Percentiles rank a stretch among this genome's conserved stretches.
phyloP scores from a whole-genome alignment of 768 basidiomycete species.

The Lactarius sp. region DNA sequence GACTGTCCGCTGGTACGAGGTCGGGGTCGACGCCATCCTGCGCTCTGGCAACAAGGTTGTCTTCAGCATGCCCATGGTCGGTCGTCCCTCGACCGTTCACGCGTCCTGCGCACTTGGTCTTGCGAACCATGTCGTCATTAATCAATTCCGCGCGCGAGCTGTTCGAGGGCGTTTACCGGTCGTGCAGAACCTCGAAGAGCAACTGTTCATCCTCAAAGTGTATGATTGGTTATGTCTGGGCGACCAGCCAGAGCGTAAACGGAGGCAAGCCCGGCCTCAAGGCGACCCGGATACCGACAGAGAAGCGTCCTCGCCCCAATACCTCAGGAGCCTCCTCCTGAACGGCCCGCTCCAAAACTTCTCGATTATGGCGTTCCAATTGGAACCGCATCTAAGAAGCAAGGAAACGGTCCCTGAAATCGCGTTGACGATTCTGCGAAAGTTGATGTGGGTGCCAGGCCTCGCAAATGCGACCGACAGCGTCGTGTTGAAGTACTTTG shows the following conservation, averaged over 20 bases:
- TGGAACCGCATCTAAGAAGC: neutral
- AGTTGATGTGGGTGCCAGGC: neutral
- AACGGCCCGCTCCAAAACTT: constrained; percentile 5
- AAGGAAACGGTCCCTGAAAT: neutral
- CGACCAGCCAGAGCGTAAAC: neutral
- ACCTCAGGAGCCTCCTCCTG: neutral
- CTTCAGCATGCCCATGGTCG: neutral
- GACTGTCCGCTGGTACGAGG: constrained; percentile 3
- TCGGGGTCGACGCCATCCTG: neutral
- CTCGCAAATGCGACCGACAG: neutral
- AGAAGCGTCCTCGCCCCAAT: neutral
- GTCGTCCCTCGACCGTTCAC: neutral
- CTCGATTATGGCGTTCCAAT: neutral
- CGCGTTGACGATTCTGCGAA: neutral
- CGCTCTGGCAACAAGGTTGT: neutral
- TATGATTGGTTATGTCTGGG: neutral
- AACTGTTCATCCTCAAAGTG: neutral
- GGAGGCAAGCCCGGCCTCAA: neutral
- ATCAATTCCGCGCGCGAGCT: neutral
- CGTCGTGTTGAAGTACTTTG: neutral
- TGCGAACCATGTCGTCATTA: neutral
- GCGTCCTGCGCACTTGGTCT: neutral
- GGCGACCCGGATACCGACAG: neutral
- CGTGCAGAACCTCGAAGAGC: neutral
- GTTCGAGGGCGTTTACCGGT: neutral